Conservation (phyloP, 192 early-diverging fungal genomes). For the Backusella psychrophila region DNA sequence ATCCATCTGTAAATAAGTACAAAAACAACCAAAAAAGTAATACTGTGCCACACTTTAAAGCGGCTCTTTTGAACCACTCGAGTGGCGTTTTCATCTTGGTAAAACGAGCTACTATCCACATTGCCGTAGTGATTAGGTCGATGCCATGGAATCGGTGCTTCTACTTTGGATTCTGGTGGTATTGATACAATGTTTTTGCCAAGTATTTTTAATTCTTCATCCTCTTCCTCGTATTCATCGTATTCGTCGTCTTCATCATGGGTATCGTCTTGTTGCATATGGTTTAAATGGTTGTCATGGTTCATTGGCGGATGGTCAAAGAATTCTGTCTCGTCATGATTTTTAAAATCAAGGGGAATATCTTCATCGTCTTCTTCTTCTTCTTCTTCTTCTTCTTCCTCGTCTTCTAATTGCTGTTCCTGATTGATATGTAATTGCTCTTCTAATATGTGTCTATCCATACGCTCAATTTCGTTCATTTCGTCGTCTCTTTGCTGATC, state of each 20-base stretch:
- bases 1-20: constrained; percentile 4
- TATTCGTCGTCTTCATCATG: not conserved
- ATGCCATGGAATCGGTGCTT: not conserved
- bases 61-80: not conserved
- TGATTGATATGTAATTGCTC: not conserved
- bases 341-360: not conserved
- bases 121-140: not conserved
- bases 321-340: not conserved
- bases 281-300: too few relatives aligned
- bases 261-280: not conserved
- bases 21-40: not conserved
- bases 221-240: not conserved
- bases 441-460: not conserved
- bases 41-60: constrained; percentile 7
- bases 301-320: not conserved
- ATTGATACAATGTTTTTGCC: not conserved
- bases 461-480: constrained; percentile 9
- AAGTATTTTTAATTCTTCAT: not conserved
- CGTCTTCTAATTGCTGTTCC: not conserved
- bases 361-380: not conserved
- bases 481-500: constrained; percentile 2
- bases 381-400: constrained; percentile 10
- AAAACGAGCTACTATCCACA: not conserved
- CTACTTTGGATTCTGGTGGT: not conserved
- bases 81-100: not conserved